Base-by-base conservation (phyloP, 2,329 filamentous ascomycete genomes). In the Beauveria sp. region DNA sequence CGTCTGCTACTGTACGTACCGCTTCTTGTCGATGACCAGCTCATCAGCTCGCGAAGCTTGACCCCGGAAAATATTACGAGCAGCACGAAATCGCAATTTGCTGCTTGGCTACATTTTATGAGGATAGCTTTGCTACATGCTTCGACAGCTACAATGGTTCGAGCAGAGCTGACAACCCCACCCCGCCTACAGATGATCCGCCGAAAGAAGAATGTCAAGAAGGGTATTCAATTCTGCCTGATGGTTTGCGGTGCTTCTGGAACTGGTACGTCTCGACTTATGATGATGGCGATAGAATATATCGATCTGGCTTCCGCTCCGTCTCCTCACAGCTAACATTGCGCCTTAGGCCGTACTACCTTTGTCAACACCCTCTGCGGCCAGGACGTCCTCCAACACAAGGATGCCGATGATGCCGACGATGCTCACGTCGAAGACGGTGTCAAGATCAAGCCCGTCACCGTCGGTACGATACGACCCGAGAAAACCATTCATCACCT, bases 201-300 rank as follows among this genome's bases (percentile, higher is more conserved):
- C 80, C 89, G 91, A 80, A 99, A 99, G 93, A 99, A 99, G 90
- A 97, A 99, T 85, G 93, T 99, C 81, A 97, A 97, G 90, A 97
- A 97, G 86, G 94, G 94, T 75, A 97, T 99, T 75, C 94, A 99
- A 84, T 99, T 99, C 83, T 97, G 92, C 79, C 80, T 99, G 85
- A 99, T 99, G 94, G 94, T 99, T 73, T 97, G 94, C 76, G 94
- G 94, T 82, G 94, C 94, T 75, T 97, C 93, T 70, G 94, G 94
- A 78, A 97, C 94, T 79, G 94, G 92, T 96, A 86, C 72, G 84
- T 80, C 62, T 63, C 62, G 65, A 28, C n/a, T 14, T 22, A 2
- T 26, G 20, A 14, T 7, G 37, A 8, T 5, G 12, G 5, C 9
- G 16, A 34, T 46, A 4, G 26, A 46, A 26, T 34, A 26, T 40